Evolutionary conservation across 108 stramenopile species (phyloP).

Genomic region (Parietichytrium sp.): DNA sequence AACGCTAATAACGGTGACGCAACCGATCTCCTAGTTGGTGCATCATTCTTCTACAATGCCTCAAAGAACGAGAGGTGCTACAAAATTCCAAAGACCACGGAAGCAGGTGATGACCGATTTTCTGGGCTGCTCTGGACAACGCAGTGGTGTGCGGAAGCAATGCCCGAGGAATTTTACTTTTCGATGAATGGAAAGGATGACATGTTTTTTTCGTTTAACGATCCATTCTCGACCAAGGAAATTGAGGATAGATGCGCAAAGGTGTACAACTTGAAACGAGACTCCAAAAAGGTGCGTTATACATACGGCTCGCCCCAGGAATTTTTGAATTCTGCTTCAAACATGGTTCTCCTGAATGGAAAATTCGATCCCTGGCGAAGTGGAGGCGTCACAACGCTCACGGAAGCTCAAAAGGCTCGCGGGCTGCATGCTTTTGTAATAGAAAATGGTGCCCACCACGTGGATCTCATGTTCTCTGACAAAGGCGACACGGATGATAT

Average conservation of each 20-base stretch:
- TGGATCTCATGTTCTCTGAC: slow-evolving; percentile 75
- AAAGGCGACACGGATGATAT: slow-evolving; percentile 66
- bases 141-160: background rate
- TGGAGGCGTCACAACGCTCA: slow-evolving; percentile 62
- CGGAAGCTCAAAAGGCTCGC: slow-evolving; percentile 43
- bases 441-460: slow-evolving; percentile 76
- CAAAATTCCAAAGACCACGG: background rate
- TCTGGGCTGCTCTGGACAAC: slow-evolving; percentile 8
- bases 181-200: slow-evolving; percentile 47
- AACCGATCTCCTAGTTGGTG: background rate
- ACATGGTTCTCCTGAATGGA: slow-evolving; percentile 83
- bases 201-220: slow-evolving; percentile 61
- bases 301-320: slow-evolving; percentile 63
- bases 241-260: slow-evolving; percentile 40
- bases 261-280: slow-evolving; percentile 51
- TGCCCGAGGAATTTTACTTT: slow-evolving; percentile 60
- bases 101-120: slow-evolving; percentile 2
- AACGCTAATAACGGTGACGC: slow-evolving; percentile 43
- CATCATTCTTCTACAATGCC: background rate
- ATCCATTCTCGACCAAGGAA: slow-evolving; percentile 41
- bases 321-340: slow-evolving; percentile 55
- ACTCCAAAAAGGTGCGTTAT: slow-evolving; percentile 61
- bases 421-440: slow-evolving; percentile 65
- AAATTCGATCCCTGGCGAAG: slow-evolving; percentile 79
- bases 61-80: slow-evolving; percentile 42